A percentile compares a stretch with the other conserved stretches of the same genome.
Evolutionary conservation across 352 stramenopile species (phyloP).

Genomic region (Globisporangium paroecandrum): DNA sequence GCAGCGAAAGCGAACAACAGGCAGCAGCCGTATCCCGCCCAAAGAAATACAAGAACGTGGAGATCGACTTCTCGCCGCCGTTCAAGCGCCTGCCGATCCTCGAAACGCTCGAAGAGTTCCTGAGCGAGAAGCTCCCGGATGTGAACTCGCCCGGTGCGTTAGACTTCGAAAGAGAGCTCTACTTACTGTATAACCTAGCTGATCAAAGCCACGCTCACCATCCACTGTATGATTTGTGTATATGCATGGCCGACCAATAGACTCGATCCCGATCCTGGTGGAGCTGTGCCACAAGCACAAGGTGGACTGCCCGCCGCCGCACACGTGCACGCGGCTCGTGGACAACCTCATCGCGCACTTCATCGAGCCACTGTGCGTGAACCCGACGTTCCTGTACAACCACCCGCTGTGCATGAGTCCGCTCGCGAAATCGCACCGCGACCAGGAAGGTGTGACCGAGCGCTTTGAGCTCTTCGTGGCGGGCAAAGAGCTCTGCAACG

Average conservation of each 20-base stretch:
- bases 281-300: conserved; percentile 84
- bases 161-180: neutral
- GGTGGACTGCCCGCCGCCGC: conserved; percentile 90
- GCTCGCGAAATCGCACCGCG: conserved; percentile 92
- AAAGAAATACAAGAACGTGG: conserved; percentile 36
- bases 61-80: conserved; percentile 98
- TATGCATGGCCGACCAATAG: conserved; percentile 19
- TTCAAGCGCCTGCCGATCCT: conserved; percentile 97
- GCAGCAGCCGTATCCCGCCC: conserved; percentile 7
- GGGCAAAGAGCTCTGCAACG: conserved; percentile 96
- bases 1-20: conserved; percentile 7
- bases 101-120: conserved; percentile 91
- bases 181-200: too few species aligned
- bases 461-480: conserved; percentile 98
- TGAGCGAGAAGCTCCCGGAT: conserved; percentile 68
- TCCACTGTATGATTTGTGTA: neutral
- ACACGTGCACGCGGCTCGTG: conserved; percentile 94
- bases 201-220: neutral
- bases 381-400: conserved; percentile 98
- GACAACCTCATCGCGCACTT: conserved; percentile 98
- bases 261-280: conserved; percentile 71
- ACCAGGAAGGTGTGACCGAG: conserved; percentile 93
- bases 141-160: conserved; percentile 55
- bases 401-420: conserved; percentile 98
- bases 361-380: conserved; percentile 90